phyloP scores from a whole-genome alignment of 2,329 filamentous ascomycete species.

The Trematosphaeria pertusa region DNA sequence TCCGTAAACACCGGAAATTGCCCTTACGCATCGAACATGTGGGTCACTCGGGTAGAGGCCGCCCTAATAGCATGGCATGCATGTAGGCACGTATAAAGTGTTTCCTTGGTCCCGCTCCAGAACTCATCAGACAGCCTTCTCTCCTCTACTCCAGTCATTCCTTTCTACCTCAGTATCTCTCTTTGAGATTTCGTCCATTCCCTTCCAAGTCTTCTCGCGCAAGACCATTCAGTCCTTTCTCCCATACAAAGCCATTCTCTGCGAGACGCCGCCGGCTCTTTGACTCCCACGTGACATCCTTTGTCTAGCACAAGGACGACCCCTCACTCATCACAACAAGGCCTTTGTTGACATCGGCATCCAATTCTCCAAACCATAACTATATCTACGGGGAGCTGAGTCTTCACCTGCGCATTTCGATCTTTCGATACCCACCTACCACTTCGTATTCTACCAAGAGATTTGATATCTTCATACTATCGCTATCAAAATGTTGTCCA shows the following conservation, averaged over 20 bases:
- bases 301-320: constrained; percentile 1
- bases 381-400: constrained; percentile 9
- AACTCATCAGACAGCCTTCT: constrained; percentile 6
- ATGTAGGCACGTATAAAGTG: constrained; percentile 9
- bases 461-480: constrained; percentile 10
- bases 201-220: neutral
- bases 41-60: neutral
- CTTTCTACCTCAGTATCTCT: neutral
- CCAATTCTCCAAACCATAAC: neutral
- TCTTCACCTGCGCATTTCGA: constrained; percentile 3
- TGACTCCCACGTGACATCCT: neutral
- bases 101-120: constrained; percentile 4
- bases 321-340: neutral
- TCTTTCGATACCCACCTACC: constrained; percentile 6
- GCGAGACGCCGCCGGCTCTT: neutral
- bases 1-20: neutral
- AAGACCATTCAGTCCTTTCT: neutral
- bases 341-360: neutral
- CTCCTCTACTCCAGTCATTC: constrained; percentile 5
- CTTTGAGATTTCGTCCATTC: constrained; percentile 6
- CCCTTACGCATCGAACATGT: neutral
- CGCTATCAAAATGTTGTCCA: constrained; percentile 16
- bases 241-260: constrained; percentile 1
- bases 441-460: no score
- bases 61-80: neutral